Conservation (phyloP, 208 protist species). For the Leishmania mexicana region DNA sequence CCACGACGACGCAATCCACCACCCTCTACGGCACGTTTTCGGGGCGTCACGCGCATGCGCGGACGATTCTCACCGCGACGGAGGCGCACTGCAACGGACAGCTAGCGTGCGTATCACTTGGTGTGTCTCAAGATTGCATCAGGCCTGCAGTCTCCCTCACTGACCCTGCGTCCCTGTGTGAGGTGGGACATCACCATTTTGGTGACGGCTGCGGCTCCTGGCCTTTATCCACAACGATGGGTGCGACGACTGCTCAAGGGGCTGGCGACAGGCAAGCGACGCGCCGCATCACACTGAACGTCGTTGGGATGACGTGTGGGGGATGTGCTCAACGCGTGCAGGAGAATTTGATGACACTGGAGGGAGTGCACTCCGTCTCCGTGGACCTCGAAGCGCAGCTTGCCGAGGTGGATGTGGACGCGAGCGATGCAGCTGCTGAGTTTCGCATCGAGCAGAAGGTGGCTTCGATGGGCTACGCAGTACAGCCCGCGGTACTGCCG, state of each 20-base stretch:
- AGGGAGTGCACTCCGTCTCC: conserved; percentile 29
- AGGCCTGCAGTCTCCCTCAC: neutral
- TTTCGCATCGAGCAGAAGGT: conserved; percentile 1
- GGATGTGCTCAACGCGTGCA: conserved; percentile 58
- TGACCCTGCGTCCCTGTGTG: neutral
- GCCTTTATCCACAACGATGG: neutral
- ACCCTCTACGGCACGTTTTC: conserved; percentile 16
- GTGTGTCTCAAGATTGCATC: neutral
- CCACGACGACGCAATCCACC: conserved; percentile 1
- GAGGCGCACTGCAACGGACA: neutral
- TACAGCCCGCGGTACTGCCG: neutral
- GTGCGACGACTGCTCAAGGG: neutral
- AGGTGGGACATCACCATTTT: neutral
- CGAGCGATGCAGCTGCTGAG: neutral
- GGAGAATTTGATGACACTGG: conserved; percentile 16
- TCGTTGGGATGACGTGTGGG: conserved; percentile 77
- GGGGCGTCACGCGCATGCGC: neutral
- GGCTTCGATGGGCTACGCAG: conserved; percentile 27
- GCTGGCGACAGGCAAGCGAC: neutral
- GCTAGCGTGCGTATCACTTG: neutral
- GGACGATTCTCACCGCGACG: neutral
- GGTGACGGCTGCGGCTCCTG: neutral
- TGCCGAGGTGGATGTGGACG: conserved; percentile 14
- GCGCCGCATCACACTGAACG: conserved; percentile 9
- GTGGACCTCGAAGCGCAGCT: conserved; percentile 44